A percentile compares a stretch with the other conserved stretches of the same genome.
Evolutionary conservation across 176 grass and related monocot genomes (phyloP).

Genomic region (Oryza meyeriana): DNA sequence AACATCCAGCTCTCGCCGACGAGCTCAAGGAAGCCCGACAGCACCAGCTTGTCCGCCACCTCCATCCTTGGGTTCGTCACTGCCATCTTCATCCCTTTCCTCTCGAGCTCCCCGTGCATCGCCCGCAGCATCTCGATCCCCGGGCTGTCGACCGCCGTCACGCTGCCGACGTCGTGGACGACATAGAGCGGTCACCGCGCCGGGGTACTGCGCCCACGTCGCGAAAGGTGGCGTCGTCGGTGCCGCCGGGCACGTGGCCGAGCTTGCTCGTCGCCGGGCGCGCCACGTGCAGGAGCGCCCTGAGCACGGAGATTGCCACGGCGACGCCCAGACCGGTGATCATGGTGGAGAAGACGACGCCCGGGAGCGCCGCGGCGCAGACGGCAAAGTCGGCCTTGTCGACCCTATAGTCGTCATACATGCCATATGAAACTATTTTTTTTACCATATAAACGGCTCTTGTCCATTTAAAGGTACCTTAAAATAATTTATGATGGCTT

Average conservation of each 20-base stretch:
- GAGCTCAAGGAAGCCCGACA: constrained; percentile 19
- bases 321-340: constrained; percentile 42
- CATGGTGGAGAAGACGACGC: constrained; percentile 55
- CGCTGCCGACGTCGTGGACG: constrained; percentile 45
- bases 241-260: constrained; percentile 25
- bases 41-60: constrained; percentile 44
- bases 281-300: constrained; percentile 54
- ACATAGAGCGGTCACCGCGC: constrained; percentile 29
- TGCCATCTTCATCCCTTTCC: constrained; percentile 40
- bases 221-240: constrained; percentile 11
- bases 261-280: constrained; percentile 53
- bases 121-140: constrained; percentile 50
- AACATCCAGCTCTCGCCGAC: constrained; percentile 45
- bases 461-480: too few relatives aligned
- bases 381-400: constrained; percentile 60
- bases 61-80: constrained; percentile 41
- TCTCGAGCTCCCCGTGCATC: constrained; percentile 30
- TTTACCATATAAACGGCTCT: too few relatives aligned
- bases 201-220: constrained; percentile 43
- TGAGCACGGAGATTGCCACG: constrained; percentile 41
- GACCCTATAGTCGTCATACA: too few relatives aligned
- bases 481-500: too few relatives aligned
- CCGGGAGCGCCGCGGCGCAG: constrained; percentile 48
- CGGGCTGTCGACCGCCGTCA: constrained; percentile 51
- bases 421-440: too few relatives aligned